These are phyloP conservation scores for Choricystis sp. DNA, from an alignment of 139 green algal species.

Conservation along the genomic window DNA sequence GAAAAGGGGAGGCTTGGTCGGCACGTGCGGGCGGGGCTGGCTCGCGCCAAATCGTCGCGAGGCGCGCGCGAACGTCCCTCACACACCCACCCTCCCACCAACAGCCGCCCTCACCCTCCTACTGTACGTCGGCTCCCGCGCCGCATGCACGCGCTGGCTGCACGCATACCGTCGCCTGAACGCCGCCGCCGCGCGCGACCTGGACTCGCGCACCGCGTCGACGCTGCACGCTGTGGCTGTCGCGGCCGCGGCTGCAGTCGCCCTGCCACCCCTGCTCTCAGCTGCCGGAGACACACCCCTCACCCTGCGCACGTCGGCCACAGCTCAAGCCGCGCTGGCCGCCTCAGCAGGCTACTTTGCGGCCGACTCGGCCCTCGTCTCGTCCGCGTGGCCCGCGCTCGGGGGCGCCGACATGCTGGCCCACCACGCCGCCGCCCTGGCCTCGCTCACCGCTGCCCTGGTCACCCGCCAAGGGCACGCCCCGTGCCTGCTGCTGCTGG, in stretches of 20 bases:
- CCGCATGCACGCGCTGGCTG: no score
- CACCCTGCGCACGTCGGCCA: not conserved
- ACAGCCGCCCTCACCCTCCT: no score
- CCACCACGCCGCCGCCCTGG: not conserved
- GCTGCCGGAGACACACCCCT: not conserved
- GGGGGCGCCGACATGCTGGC: not conserved
- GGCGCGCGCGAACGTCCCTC: no score
- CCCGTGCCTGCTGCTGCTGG: not conserved
- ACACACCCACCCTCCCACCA: no score
- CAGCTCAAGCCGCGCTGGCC: not conserved
- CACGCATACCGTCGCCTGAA: not conserved
- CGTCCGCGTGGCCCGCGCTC: not conserved
- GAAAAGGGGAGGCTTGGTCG: no score
- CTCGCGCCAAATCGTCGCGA: no score
- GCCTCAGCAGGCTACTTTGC: not conserved
- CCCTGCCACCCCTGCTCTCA: no score
- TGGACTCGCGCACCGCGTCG: not conserved
- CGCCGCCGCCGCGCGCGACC: no score
- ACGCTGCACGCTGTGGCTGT: not conserved
- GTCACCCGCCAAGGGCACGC: not conserved
- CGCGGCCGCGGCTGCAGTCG: no score
- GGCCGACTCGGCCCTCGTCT: not conserved
- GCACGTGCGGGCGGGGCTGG: no score
- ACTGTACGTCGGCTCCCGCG: no score
- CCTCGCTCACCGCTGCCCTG: not conserved